phyloP scores from a whole-genome alignment of 352 stramenopile species.

The Phytophthora idaei region DNA sequence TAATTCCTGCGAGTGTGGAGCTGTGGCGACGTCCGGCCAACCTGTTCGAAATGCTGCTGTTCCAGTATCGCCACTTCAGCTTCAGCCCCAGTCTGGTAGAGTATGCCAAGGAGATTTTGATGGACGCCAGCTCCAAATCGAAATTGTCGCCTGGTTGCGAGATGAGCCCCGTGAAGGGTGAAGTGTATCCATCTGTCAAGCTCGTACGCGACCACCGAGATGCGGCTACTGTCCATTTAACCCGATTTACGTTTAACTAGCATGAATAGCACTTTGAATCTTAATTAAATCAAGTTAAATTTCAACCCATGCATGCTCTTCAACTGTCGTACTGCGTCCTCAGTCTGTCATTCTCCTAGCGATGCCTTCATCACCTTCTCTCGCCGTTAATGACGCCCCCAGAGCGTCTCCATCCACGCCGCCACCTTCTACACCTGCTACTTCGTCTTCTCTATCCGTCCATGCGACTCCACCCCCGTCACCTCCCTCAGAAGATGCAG shows the following conservation, averaged over 20 bases:
- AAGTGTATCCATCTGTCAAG: constrained; percentile 4
- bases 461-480: constrained; percentile 20
- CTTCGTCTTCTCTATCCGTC: constrained; percentile 11
- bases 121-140: constrained; percentile 20
- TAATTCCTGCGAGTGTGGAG: constrained; percentile 2
- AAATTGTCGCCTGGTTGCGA: constrained; percentile 16
- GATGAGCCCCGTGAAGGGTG: background rate
- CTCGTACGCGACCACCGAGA: background rate
- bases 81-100: constrained; percentile 8
- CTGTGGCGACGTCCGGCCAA: constrained; percentile 2
- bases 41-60: constrained; percentile 19
- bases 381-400: background rate
- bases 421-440: constrained; percentile 8
- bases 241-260: background rate
- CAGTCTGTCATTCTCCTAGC: background rate
- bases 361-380: constrained; percentile 21
- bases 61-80: constrained; percentile 20
- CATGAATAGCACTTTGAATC: background rate
- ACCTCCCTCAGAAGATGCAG: constrained; percentile 1
- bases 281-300: background rate
- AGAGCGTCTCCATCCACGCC: background rate
- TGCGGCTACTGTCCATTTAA: background rate
- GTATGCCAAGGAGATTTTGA: constrained; percentile 1
- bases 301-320: constrained; percentile 8
- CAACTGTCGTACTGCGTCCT: background rate